Percentiles rank a stretch among this genome's conserved stretches.
Conservation (phyloP, 176 grass and related monocot species). For the Eragrostis curvula region DNA sequence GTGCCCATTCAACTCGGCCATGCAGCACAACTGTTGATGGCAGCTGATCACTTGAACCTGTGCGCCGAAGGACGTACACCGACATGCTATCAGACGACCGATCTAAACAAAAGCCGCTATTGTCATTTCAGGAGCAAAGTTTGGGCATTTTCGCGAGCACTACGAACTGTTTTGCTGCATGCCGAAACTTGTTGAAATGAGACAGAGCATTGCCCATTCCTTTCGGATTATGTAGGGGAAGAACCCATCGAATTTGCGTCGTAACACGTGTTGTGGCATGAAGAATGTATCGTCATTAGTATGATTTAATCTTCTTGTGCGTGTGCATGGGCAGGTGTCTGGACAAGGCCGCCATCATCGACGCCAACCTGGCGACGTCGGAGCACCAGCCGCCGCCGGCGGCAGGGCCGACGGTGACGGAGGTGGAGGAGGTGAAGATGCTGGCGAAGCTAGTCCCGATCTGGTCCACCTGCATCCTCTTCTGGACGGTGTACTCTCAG, state of each 20-base stretch:
- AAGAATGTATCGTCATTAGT: too few species aligned
- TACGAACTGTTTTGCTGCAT: not conserved
- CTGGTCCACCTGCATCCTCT: not conserved
- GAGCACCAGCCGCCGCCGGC: not conserved
- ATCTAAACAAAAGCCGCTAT: not conserved
- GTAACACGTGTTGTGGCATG: too few species aligned
- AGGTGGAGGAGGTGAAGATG: not conserved
- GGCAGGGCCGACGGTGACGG: not conserved
- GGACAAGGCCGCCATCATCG: not conserved
- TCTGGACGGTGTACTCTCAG: not conserved
- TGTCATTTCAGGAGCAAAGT: not conserved
- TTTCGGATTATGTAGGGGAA: not conserved
- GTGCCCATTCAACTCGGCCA: too few species aligned
- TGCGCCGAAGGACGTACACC: not conserved
- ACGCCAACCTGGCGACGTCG: not conserved
- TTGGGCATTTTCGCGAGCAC: constrained; percentile 22
- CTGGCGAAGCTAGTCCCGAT: not conserved
- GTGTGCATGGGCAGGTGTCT: not conserved
- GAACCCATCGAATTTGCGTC: too few species aligned
- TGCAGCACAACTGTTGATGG: not conserved
- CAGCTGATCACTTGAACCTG: constrained; percentile 12
- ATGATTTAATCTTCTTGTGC: too few species aligned
- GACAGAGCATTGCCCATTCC: not conserved
- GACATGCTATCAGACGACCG: constrained; percentile 8
- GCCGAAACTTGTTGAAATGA: not conserved